Percentiles rank a stretch among this genome's conserved stretches.
These are phyloP conservation scores for Arthrobotrys entomopaga DNA, from an alignment of 2,329 filamentous ascomycete genomes.

Conservation along the genomic window DNA sequence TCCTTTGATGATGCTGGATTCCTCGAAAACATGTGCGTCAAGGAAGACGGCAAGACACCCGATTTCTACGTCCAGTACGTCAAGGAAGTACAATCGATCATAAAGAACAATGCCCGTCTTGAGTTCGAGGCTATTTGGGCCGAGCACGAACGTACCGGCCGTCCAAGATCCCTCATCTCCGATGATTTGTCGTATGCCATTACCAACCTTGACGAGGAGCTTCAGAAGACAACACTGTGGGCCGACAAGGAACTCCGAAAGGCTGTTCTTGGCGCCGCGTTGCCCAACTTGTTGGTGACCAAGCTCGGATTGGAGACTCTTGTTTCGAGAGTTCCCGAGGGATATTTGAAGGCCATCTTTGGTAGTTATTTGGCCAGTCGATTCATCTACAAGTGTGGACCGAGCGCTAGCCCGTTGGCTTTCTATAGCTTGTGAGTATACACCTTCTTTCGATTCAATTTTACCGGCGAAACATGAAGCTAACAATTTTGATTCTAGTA, in stretches of 20 bases:
- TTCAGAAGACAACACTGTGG: conserved; percentile 94
- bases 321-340: conserved; percentile 83
- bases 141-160: conserved; percentile 84
- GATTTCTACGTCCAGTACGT: conserved; percentile 95
- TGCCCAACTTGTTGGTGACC: conserved; percentile 83
- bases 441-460: neutral
- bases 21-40: conserved; percentile 90
- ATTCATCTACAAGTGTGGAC: conserved; percentile 96
- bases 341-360: conserved; percentile 93
- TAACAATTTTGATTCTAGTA: conserved; percentile 30
- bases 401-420: conserved; percentile 91
- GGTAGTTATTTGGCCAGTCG: conserved; percentile 93
- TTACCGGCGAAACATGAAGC: neutral
- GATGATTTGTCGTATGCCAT: conserved; percentile 92
- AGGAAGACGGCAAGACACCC: conserved; percentile 78
- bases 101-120: conserved; percentile 87
- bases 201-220: conserved; percentile 94
- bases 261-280: conserved; percentile 82
- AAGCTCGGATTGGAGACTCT: conserved; percentile 93
- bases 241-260: conserved; percentile 79
- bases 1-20: conserved; percentile 93
- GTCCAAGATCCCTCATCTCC: conserved; percentile 83
- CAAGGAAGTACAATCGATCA: conserved; percentile 86
- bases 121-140: conserved; percentile 99
- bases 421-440: conserved; percentile 94